Conservation (phyloP, 345 rosid species). For the Camelina neglecta region DNA sequence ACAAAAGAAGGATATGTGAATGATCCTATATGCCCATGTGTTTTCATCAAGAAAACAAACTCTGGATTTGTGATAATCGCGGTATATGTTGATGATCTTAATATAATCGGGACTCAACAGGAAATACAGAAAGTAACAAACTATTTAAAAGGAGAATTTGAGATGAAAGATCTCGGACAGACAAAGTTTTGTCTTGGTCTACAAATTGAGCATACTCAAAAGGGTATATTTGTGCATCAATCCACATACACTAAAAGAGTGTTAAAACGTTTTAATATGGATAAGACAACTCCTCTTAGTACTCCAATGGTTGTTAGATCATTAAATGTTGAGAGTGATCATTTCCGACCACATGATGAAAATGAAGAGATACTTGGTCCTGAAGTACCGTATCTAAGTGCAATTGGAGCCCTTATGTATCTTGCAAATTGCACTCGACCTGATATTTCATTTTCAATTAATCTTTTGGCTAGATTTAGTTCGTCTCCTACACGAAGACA, state of each 20-base stretch:
- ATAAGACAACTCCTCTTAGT: background rate
- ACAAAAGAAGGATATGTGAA: background rate
- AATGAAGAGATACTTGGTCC: too few relatives aligned
- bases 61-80: background rate
- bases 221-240: background rate
- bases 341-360: too few relatives aligned
- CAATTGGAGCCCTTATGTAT: background rate
- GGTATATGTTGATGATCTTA: background rate
- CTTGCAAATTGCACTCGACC: background rate
- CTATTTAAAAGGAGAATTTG: background rate
- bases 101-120: background rate
- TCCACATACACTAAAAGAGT: background rate
- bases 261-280: background rate
- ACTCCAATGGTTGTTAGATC: too few relatives aligned
- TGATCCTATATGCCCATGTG: background rate
- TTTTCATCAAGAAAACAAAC: background rate
- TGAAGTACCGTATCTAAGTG: too few relatives aligned
- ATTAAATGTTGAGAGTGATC: too few relatives aligned
- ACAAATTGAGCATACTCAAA: background rate
- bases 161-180: background rate
- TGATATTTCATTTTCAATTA: slow-evolving; percentile 1
- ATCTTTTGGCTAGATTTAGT: background rate
- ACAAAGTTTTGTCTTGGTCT: background rate
- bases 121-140: background rate
- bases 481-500: background rate